Base-by-base conservation (phyloP, 179 eudicot species). In the Amaranthus tricolor region DNA sequence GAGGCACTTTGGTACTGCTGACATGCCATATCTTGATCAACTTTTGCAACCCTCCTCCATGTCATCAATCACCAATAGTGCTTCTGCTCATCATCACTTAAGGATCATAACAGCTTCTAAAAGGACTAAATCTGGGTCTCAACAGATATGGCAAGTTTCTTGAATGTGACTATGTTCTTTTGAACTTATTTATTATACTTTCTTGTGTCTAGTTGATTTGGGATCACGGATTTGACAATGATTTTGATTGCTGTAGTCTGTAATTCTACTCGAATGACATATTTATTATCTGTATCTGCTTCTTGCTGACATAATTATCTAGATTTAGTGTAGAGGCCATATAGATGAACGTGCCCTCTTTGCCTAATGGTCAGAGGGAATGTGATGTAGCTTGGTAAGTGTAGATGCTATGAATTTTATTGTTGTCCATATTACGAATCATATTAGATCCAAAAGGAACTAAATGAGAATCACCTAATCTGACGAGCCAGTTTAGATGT, bases 1-100 rank as follows among this genome's bases (percentile, higher is more conserved):
- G 99, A 88, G 74, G 74, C 81, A 83, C 74, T 90, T 85, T 77
- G 97, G 97, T 71, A 88, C 91, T 63, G 86, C 89, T 66, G 97
- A 95, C 57, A 89, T 95, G 97, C 95, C 97, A 78, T 93, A 87
- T 79, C 93, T 95, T 64, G 96, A 93, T 89, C 97, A 93, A 84
- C 83, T 95, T 52, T 77, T 95, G 87, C 99, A 93, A 87, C 97
- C 99, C 47, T 89, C 96, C 14, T 80, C 96, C 72, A 90, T 93
- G 76, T 88, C 97, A 7, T 86, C 92, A 43, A 89, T 88, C 61
- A 86, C 91, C 76, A 88, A 83, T 84, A 86, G 89, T 74, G 84
- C 90, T 68, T 90, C 98, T 74, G 97, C 97, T 72, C 88, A 85
- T 77, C 90, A 91, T 20, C 99, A 95, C 73, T 85, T 95, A 81